Percentiles rank a stretch among this genome's conserved stretches.
phyloP scores from a whole-genome alignment of 2,329 filamentous ascomycete genomes.

The Trichoderma polysporum region DNA sequence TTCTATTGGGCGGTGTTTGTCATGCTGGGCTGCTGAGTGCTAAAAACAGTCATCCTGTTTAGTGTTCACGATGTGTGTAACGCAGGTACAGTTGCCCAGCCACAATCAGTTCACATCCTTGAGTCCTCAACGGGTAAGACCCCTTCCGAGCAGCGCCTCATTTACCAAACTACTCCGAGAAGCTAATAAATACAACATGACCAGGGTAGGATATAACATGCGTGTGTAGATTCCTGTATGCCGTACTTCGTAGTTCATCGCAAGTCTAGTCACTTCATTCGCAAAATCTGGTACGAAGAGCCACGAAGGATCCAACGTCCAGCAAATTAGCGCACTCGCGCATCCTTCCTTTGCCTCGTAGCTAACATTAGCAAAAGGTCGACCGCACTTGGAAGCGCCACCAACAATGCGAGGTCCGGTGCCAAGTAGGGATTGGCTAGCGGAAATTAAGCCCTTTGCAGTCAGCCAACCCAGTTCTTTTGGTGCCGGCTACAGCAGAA shows the following conservation, averaged over 20 bases:
- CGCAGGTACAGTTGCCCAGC: constrained; percentile 6
- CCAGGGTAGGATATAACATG: not conserved
- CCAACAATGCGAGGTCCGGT: not conserved
- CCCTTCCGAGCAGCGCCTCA: not conserved
- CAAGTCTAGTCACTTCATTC: not conserved
- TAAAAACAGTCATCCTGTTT: constrained; percentile 13
- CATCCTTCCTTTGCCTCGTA: not conserved
- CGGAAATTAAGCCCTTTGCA: not conserved
- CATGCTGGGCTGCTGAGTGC: not conserved
- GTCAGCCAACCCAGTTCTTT: not conserved
- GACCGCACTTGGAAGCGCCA: not conserved
- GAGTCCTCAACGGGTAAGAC: not conserved
- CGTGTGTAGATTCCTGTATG: not conserved
- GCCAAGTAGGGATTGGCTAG: not conserved
- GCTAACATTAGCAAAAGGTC: not conserved
- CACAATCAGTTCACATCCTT: not conserved
- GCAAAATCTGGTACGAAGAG: not conserved
- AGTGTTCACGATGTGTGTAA: not conserved
- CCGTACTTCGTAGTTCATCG: not conserved
- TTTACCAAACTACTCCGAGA: not conserved
- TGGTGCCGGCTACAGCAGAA: not conserved
- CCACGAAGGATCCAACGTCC: not conserved
- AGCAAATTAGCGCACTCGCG: not conserved
- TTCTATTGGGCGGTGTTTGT: constrained; percentile 6
- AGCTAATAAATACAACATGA: not conserved